Conservation (phyloP, 805 yeast species). For the Spathaspora gorwiae region DNA sequence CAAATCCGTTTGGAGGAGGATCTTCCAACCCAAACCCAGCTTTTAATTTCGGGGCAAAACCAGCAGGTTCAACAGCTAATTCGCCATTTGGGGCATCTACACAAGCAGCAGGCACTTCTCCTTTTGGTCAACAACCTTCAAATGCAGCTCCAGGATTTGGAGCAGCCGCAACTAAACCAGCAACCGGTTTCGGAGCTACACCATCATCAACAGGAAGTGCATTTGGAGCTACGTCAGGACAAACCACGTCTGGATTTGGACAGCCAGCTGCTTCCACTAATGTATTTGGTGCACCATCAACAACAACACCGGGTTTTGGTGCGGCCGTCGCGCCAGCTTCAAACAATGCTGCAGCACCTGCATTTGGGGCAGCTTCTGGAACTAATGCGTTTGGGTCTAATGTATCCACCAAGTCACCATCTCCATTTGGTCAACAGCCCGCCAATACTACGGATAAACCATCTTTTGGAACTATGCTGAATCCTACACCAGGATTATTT, state of each 20-base stretch:
- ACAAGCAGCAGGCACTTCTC: slow-evolving; percentile 2
- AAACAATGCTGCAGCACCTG: background rate
- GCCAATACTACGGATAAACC: slow-evolving; percentile 2
- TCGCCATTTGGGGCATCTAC: slow-evolving; percentile 10
- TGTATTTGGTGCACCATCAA: background rate
- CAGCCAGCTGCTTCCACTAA: background rate
- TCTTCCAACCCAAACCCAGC: background rate
- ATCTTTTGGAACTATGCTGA: background rate
- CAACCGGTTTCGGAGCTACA: slow-evolving; percentile 3
- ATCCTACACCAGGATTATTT: slow-evolving; percentile 8
- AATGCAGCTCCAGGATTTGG: slow-evolving; percentile 10
- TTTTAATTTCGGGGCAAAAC: slow-evolving; percentile 9
- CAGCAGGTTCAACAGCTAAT: slow-evolving; percentile 5
- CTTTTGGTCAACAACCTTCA: slow-evolving; percentile 12
- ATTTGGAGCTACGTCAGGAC: slow-evolving; percentile 1
- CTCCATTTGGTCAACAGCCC: slow-evolving; percentile 11
- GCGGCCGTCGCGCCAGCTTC: background rate
- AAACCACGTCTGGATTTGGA: background rate
- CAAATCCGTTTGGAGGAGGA: background rate
- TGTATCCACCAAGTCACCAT: slow-evolving; percentile 1
- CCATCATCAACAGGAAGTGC: background rate
- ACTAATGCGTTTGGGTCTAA: background rate
- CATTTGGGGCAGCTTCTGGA: slow-evolving; percentile 5
- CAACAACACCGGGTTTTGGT: slow-evolving; percentile 2
- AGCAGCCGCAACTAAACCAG: slow-evolving; percentile 7